Base-by-base conservation (phyloP, 2,329 filamentous ascomycete species). In the Phialemonium atrogriseum region DNA sequence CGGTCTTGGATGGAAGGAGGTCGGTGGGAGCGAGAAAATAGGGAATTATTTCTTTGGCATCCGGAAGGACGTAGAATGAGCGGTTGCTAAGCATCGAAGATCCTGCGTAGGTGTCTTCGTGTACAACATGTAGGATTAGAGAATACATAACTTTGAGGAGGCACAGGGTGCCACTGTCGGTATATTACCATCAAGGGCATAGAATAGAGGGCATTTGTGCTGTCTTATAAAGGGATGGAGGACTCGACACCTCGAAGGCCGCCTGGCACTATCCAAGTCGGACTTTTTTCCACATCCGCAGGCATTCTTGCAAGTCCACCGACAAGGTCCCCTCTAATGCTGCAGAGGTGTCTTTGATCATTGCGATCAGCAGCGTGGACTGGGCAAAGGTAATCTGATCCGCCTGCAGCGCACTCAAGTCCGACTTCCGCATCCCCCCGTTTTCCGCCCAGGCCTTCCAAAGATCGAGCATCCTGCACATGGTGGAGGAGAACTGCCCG, bases 41-140 rank as follows among this genome's bases (percentile, higher is more conserved):
- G 89, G 89, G 8, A 98, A 98, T 56, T 98, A 96, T 61, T 96
- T 98, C 58, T 94, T 95, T 55, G 91, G 19, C 9, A 21, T 30
- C 10, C 10, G 28, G 20, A 30, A 30, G 15, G 21, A 30, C n/a
- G n/a, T n/a, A n/a, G n/a, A n/a, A n/a, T n/a, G n/a, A n/a, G n/a
- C n/a, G n/a, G n/a, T n/a, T n/a, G n/a, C n/a, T n/a, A n/a, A n/a
- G n/a, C n/a, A n/a, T n/a, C n/a, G n/a, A n/a, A n/a, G n/a, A n/a
- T n/a, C n/a, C n/a, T n/a, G n/a, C n/a, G n/a, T n/a, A n/a, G n/a
- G n/a, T n/a, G n/a, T n/a, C n/a, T n/a, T n/a, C n/a, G n/a, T n/a
- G n/a, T n/a, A n/a, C n/a, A n/a, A n/a, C n/a, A n/a, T n/a, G n/a
- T n/a, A n/a, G n/a, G n/a, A n/a, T n/a, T n/a, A n/a, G n/a, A n/a